phyloP scores from a whole-genome alignment of 306 rosid species.

The Fagus sylvatica region DNA sequence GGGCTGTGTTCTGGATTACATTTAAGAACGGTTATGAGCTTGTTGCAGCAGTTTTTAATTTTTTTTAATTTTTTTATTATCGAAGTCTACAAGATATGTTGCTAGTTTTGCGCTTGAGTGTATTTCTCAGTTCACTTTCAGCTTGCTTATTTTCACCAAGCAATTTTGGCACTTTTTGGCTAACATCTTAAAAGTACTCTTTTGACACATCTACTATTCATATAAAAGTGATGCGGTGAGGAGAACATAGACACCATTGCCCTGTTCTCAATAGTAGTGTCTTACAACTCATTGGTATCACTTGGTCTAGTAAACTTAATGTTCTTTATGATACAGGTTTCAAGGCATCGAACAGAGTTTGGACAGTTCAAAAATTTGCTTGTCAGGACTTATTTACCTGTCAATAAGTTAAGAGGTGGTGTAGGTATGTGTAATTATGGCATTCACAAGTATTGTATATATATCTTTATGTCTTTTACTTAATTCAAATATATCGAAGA shows the following conservation, averaged over 20 bases:
- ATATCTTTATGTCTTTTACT: not conserved
- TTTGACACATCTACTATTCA: too few relatives aligned
- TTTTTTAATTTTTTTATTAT: not conserved
- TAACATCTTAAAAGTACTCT: too few relatives aligned
- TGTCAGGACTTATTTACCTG: constrained; percentile 42
- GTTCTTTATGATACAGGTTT: constrained; percentile 52
- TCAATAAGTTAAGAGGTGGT: constrained; percentile 39
- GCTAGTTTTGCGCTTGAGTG: too few relatives aligned
- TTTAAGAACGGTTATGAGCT: not conserved
- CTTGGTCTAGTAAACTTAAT: constrained; percentile 14
- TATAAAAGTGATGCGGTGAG: too few relatives aligned
- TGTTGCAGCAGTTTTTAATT: not conserved
- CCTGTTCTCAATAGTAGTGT: not conserved
- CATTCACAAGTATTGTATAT: not conserved
- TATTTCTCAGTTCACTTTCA: not conserved
- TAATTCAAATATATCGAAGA: not conserved
- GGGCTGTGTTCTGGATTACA: not conserved
- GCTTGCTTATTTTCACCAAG: not conserved
- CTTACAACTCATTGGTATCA: not conserved
- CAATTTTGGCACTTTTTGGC: not conserved
- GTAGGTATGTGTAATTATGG: constrained; percentile 41
- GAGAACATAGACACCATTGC: too few relatives aligned
- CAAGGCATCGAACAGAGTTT: constrained; percentile 45
- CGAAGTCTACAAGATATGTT: too few relatives aligned
- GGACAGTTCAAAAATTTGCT: constrained; percentile 36